phyloP scores from a whole-genome alignment of 352 stramenopile species.

The Pythium aristosporum region DNA sequence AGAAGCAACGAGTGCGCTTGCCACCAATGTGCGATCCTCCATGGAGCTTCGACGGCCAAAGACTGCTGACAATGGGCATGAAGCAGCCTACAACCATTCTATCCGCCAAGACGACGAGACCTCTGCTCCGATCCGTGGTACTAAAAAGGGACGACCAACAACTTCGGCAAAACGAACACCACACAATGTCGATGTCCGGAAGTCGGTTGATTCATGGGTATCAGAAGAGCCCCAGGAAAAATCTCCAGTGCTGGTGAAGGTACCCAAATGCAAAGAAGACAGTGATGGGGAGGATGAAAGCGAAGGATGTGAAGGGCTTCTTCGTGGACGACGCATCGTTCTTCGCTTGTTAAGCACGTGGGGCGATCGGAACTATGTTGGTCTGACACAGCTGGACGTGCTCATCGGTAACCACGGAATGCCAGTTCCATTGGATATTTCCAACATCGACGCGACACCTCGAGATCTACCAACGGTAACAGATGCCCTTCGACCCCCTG shows the following conservation, averaged over 20 bases:
- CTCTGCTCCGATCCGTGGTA: not conserved
- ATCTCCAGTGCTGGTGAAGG: conserved; percentile 42
- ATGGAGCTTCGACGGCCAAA: conserved; percentile 49
- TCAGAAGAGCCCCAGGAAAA: conserved; percentile 48
- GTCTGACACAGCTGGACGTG: conserved; percentile 74
- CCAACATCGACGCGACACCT: conserved; percentile 58
- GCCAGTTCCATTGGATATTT: conserved; percentile 39
- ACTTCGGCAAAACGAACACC: conserved; percentile 38
- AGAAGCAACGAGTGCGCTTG: conserved; percentile 38
- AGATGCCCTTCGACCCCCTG: not conserved
- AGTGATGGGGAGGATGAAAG: conserved; percentile 20
- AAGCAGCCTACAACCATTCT: not conserved
- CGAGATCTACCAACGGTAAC: conserved; percentile 68
- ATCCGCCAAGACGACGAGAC: conserved; percentile 1
- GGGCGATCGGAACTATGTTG: conserved; percentile 86
- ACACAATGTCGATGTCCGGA: conserved; percentile 21
- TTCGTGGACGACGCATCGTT: conserved; percentile 49
- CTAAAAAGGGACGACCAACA: conserved; percentile 29
- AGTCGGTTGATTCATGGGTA: conserved; percentile 49
- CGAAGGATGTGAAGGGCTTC: conserved; percentile 21
- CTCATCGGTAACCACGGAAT: conserved; percentile 45
- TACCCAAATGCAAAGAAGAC: conserved; percentile 25
- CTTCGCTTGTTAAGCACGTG: conserved; percentile 67
- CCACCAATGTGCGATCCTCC: conserved; percentile 35
- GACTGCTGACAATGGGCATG: conserved; percentile 46